phyloP scores from a whole-genome alignment of 768 basidiomycete species.

The Lanmaoa rubissima region DNA sequence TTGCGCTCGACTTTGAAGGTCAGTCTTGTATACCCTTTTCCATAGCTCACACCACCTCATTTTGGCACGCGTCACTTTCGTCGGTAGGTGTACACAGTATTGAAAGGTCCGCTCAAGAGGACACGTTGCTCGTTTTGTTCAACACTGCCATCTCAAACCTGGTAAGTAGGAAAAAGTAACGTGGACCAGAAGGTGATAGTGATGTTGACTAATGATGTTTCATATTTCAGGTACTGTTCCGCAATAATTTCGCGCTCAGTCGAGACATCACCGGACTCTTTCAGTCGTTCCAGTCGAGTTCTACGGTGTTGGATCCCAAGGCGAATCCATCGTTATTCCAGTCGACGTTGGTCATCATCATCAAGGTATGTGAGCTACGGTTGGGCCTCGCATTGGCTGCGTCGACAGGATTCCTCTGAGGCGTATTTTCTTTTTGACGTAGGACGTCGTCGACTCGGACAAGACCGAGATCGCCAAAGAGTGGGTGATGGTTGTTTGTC shows the following conservation, averaged over 20 bases:
- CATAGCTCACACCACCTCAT: neutral
- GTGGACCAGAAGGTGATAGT: too few relatives aligned
- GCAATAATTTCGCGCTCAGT: conserved; percentile 63
- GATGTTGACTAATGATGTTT: neutral
- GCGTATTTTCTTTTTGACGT: neutral
- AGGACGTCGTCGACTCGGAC: conserved; percentile 67
- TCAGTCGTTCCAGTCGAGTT: conserved; percentile 60
- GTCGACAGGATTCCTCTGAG: neutral
- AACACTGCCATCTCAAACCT: conserved; percentile 66
- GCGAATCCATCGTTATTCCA: conserved; percentile 58
- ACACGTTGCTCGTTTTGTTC: conserved; percentile 60
- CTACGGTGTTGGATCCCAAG: conserved; percentile 54
- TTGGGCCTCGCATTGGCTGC: neutral
- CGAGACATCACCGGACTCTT: conserved; percentile 61
- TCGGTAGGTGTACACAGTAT: conserved; percentile 56
- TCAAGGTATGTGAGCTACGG: conserved; percentile 42
- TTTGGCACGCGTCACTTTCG: neutral
- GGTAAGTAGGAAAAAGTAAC: conserved; percentile 38
- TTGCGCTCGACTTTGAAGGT: conserved; percentile 68
- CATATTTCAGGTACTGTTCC: conserved; percentile 50
- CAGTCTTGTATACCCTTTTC: neutral
- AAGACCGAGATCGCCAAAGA: conserved; percentile 56
- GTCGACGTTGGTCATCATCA: conserved; percentile 58
- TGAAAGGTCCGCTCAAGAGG: conserved; percentile 62
- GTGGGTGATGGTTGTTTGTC: conserved; percentile 31